Evolutionary conservation across 2,329 filamentous ascomycete species (phyloP).

Genomic region (Ascochyta fabae): DNA sequence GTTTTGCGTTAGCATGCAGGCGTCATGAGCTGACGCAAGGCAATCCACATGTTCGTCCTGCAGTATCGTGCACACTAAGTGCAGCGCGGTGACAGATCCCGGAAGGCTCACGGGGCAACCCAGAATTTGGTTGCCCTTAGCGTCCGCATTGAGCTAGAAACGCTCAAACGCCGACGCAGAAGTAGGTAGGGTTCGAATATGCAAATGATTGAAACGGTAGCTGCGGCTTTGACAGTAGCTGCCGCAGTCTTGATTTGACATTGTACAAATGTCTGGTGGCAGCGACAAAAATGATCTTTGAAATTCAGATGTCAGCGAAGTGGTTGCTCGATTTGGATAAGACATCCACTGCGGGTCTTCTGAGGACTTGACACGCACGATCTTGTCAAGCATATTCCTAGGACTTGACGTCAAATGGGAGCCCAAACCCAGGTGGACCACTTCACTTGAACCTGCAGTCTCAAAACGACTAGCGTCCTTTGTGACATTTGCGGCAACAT

Average conservation of each 20-base stretch:
- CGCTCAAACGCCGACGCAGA: constrained; percentile 2
- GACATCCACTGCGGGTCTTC: not conserved
- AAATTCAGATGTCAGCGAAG: not conserved
- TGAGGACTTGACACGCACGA: not conserved
- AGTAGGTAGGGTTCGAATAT: not conserved
- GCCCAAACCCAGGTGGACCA: not conserved
- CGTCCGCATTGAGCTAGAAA: constrained; percentile 1
- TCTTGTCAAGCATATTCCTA: not conserved
- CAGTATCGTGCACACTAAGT: not conserved
- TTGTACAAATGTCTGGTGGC: not conserved
- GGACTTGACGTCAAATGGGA: not conserved
- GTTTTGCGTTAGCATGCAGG: not conserved
- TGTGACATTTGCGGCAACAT: not conserved
- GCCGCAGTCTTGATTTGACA: not conserved
- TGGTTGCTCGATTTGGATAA: not conserved
- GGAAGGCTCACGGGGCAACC: not conserved
- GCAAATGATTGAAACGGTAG: not conserved
- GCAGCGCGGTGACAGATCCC: constrained; percentile 4
- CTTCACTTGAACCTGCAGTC: not conserved
- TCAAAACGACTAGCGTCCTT: not conserved
- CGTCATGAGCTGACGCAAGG: constrained; percentile 7
- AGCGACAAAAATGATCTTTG: not conserved
- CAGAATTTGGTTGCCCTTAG: constrained; percentile 11
- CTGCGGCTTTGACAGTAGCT: constrained; percentile 4
- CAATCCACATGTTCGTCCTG: constrained; percentile 1